phyloP scores from a whole-genome alignment of 2,329 filamentous ascomycete species.

The Alternaria dauci region DNA sequence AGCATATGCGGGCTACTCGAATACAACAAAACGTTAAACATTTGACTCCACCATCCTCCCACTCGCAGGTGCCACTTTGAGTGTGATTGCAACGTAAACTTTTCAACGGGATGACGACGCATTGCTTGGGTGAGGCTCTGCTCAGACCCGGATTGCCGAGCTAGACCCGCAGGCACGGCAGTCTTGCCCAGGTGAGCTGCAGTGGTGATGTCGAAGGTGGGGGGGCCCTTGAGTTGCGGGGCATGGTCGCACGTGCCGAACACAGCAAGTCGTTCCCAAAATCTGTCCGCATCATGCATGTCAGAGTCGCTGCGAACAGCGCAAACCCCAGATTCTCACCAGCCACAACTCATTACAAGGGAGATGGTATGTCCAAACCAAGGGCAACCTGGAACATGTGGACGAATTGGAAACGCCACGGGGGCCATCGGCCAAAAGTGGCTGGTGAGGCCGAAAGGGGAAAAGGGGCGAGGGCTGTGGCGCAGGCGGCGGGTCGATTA shows the following conservation, averaged over 20 bases:
- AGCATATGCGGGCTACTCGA: slow-evolving; percentile 7
- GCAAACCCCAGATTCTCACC: background rate
- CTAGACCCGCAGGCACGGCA: slow-evolving; percentile 3
- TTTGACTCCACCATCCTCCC: background rate
- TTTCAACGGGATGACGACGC: background rate
- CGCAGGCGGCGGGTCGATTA: slow-evolving; percentile 16
- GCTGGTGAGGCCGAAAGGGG: slow-evolving; percentile 3
- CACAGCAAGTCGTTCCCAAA: background rate
- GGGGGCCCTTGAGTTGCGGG: slow-evolving; percentile 3
- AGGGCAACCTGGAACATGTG: background rate
- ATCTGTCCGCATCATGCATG: slow-evolving; percentile 4
- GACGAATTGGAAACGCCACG: slow-evolving; percentile 1
- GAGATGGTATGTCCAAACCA: background rate
- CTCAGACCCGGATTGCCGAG: background rate
- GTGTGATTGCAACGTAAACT: background rate
- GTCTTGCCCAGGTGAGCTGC: slow-evolving; percentile 3
- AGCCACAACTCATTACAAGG: background rate
- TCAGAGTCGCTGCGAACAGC: background rate
- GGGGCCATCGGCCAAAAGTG: slow-evolving; percentile 10
- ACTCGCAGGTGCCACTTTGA: background rate
- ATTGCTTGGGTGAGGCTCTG: background rate
- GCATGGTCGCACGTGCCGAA: slow-evolving; percentile 6
- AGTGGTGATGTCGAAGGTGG: slow-evolving; percentile 18
- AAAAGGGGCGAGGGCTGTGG: slow-evolving; percentile 17
- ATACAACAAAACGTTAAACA: slow-evolving; percentile 4